phyloP scores from a whole-genome alignment of 306 rosid species.

The Medicago truncatula region DNA sequence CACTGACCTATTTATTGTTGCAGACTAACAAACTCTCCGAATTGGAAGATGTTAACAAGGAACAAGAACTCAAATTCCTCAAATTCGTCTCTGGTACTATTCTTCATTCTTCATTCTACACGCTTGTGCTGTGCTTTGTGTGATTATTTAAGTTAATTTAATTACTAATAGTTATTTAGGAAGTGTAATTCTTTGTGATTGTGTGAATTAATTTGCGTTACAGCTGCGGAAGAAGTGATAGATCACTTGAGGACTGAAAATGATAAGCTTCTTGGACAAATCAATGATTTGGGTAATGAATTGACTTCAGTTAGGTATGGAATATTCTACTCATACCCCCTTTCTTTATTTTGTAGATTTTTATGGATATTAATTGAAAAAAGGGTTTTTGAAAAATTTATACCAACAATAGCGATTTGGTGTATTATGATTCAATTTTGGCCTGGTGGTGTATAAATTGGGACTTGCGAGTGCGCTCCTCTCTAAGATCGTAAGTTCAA shows the following conservation, averaged over 20 bases:
- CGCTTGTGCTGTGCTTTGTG: not conserved
- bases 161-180: not conserved
- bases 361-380: too few species aligned
- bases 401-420: too few species aligned
- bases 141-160: conserved; percentile 18
- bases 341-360: too few species aligned
- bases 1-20: not conserved
- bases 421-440: too few species aligned
- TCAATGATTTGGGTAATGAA: conserved; percentile 72
- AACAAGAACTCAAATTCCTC: conserved; percentile 76
- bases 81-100: conserved; percentile 60
- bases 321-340: conserved; percentile 32
- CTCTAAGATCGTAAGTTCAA: too few species aligned
- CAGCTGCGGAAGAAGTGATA: conserved; percentile 83
- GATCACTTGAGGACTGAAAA: conserved; percentile 71
- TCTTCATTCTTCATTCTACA: not conserved
- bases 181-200: not conserved
- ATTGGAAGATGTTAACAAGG: conserved; percentile 57
- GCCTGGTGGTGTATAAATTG: too few species aligned
- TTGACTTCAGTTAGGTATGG: conserved; percentile 67
- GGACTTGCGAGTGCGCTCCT: too few species aligned
- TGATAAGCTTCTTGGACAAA: conserved; percentile 57
- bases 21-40: conserved; percentile 68
- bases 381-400: too few species aligned
- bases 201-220: conserved; percentile 26